Percentiles rank a stretch among this genome's conserved stretches.
Conservation (phyloP, 164 flowering plant species). For the Macadamia integrifolia region DNA sequence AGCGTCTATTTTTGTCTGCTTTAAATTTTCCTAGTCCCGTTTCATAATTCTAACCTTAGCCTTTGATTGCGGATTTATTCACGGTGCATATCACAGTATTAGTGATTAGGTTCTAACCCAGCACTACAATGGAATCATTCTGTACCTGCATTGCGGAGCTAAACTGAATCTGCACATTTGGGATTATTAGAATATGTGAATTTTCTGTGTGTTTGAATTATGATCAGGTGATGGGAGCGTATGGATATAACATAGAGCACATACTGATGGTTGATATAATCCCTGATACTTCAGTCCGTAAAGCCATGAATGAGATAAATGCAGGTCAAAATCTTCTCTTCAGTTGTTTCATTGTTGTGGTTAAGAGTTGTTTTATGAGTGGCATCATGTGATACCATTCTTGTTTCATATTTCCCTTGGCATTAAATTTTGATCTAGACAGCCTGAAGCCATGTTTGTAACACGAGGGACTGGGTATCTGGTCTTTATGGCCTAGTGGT, state of each 20-base stretch:
- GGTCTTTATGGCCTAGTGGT: no score
- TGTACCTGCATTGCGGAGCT: neutral
- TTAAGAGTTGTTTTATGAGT: neutral
- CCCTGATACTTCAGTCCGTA: conserved; percentile 88
- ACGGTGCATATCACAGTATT: neutral
- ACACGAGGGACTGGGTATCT: no score
- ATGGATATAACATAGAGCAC: conserved; percentile 96
- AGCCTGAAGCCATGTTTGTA: no score
- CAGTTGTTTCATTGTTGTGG: conserved; percentile 1
- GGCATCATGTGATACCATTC: neutral
- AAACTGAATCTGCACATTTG: neutral
- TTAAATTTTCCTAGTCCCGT: neutral
- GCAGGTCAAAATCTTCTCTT: conserved; percentile 52
- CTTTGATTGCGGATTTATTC: neutral
- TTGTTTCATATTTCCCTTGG: neutral
- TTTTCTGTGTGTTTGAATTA: neutral
- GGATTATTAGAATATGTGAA: neutral
- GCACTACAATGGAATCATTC: neutral
- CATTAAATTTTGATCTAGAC: neutral
- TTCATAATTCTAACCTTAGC: no score
- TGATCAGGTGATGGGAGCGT: conserved; percentile 90
- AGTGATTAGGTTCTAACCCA: neutral
- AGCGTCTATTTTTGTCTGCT: neutral
- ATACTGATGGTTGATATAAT: conserved; percentile 96
- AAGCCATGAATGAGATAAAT: conserved; percentile 98